Evolutionary conservation across 345 rosid species (phyloP).

Genomic region (Pistacia atlantica): DNA sequence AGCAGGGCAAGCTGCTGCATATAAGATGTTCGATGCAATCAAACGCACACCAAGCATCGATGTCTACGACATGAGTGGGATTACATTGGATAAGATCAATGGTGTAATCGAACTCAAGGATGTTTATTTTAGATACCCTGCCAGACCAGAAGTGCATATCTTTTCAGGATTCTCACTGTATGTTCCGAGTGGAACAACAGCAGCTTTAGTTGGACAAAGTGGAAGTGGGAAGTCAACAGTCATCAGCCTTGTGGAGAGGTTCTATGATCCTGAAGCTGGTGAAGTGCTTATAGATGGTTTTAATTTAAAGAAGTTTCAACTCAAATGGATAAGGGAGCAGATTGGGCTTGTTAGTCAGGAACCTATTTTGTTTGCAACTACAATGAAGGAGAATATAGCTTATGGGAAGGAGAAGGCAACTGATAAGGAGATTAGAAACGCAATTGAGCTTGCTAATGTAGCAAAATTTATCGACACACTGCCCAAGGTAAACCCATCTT

Average conservation of each 20-base stretch:
- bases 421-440: constrained; percentile 50
- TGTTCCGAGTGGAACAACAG: constrained; percentile 56
- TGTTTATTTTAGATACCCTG: constrained; percentile 67
- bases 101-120: constrained; percentile 65
- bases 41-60: constrained; percentile 53
- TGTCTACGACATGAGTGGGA: constrained; percentile 47
- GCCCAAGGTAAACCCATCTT: constrained; percentile 44
- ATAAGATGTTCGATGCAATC: constrained; percentile 74
- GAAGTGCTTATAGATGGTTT: constrained; percentile 63
- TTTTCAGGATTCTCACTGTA: constrained; percentile 61
- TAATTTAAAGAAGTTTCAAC: constrained; percentile 54
- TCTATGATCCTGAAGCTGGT: constrained; percentile 73
- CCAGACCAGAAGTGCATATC: constrained; percentile 67
- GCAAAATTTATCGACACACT: constrained; percentile 62
- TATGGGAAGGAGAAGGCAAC: constrained; percentile 68
- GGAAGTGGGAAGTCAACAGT: constrained; percentile 84
- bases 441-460: constrained; percentile 65
- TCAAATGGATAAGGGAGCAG: constrained; percentile 56
- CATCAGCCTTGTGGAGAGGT: constrained; percentile 63
- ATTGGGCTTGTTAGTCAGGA: constrained; percentile 76
- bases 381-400: constrained; percentile 59
- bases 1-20: constrained; percentile 68
- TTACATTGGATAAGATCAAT: constrained; percentile 40
- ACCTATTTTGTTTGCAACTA: constrained; percentile 58
- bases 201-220: constrained; percentile 73